phyloP scores from a whole-genome alignment of 139 green algal genomes.

The Mychonastes homosphaera region DNA sequence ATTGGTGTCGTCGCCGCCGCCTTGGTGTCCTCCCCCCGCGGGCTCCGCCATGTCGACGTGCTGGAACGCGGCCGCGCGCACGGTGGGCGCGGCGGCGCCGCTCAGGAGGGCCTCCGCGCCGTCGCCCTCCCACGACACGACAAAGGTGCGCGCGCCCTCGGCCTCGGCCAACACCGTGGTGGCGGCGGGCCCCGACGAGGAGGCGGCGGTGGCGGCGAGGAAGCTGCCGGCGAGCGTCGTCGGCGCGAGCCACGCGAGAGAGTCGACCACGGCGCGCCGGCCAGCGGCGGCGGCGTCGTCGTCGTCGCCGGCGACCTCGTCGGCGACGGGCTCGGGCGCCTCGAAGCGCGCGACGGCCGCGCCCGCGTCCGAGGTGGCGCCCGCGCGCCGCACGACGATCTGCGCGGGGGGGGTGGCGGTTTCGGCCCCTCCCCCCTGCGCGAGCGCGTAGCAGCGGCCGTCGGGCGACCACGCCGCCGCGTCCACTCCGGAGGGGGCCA shows the following conservation, averaged over 20 bases:
- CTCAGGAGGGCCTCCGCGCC: constrained; percentile 7
- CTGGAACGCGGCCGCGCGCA: neutral
- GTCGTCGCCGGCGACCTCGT: constrained; percentile 4
- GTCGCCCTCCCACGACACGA: constrained; percentile 8
- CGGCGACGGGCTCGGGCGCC: constrained; percentile 10
- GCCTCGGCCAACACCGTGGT: constrained; percentile 8
- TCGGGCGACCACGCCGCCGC: too few relatives aligned
- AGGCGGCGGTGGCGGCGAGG: constrained; percentile 7
- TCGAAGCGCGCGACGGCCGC: neutral
- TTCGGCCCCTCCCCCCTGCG: too few relatives aligned
- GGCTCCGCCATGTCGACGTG: neutral
- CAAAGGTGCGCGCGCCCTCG: constrained; percentile 3
- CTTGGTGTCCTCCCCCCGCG: neutral
- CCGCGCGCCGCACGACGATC: too few relatives aligned
- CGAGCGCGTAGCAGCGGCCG: too few relatives aligned
- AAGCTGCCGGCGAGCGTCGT: constrained; percentile 2
- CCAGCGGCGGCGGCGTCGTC: neutral
- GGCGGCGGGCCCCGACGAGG: constrained; percentile 3
- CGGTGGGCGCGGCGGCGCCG: constrained; percentile 1
- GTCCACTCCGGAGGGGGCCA: too few relatives aligned
- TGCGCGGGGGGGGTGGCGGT: too few relatives aligned
- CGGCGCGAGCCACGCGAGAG: constrained; percentile 4
- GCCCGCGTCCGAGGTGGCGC: too few relatives aligned
- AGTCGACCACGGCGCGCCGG: neutral
- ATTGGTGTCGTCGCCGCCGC: neutral